phyloP scores from a whole-genome alignment of 352 stramenopile genomes.

The Phytophthora tentaculata region DNA sequence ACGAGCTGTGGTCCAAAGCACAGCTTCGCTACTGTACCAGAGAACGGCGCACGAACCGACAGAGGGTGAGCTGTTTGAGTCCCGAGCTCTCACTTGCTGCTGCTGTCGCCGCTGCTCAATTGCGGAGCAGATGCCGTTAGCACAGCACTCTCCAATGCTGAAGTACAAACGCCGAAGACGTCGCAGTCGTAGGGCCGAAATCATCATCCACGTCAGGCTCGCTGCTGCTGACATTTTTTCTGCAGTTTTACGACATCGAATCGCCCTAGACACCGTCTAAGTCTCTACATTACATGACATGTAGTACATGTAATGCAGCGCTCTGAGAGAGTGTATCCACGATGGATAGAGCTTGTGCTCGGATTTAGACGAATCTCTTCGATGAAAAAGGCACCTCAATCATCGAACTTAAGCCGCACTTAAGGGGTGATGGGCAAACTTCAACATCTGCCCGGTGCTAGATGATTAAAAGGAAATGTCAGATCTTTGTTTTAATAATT shows the following conservation, averaged over 20 bases:
- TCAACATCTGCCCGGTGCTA: too few relatives aligned
- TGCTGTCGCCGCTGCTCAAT: not conserved
- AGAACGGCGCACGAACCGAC: not conserved
- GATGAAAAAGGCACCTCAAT: constrained; percentile 7
- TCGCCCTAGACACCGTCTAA: constrained; percentile 20
- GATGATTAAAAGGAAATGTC: too few relatives aligned
- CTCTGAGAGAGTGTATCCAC: too few relatives aligned
- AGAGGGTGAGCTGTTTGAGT: not conserved
- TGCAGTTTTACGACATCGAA: not conserved
- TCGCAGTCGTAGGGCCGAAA: constrained; percentile 24
- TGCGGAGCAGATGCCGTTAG: not conserved
- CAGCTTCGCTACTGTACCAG: constrained; percentile 7
- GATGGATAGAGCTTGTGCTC: constrained; percentile 29
- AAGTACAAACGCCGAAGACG: not conserved
- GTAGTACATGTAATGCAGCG: too few relatives aligned
- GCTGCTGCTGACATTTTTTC: constrained; percentile 3
- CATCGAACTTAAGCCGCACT: constrained; percentile 23
- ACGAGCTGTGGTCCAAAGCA: constrained; percentile 14
- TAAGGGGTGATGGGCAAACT: constrained; percentile 27
- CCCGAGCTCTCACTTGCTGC: not conserved
- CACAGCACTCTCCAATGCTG: not conserved
- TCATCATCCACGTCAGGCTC: constrained; percentile 10
- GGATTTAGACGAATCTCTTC: constrained; percentile 28
- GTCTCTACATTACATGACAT: too few relatives aligned
- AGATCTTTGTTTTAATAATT: too few relatives aligned